phyloP scores from a whole-genome alignment of 352 stramenopile genomes.

The Elongisporangium prolatum region DNA sequence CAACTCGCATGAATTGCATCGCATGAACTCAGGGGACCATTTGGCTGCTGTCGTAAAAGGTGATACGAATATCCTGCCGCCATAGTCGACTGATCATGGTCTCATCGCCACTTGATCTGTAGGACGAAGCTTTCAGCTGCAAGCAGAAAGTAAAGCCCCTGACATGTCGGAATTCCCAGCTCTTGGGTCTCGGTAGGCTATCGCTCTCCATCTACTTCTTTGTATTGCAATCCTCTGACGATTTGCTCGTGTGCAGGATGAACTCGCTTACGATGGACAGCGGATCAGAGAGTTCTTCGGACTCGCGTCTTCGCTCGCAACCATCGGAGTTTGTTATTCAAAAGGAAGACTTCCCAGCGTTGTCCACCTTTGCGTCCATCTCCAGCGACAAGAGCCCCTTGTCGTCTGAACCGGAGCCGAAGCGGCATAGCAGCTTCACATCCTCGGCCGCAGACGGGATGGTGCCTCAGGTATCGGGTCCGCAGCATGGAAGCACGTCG shows the following conservation, averaged over 20 bases:
- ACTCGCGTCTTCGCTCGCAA: conserved; percentile 34
- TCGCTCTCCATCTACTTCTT: background rate
- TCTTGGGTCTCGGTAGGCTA: conserved; percentile 44
- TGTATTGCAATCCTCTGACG: background rate
- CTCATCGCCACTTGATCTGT: background rate
- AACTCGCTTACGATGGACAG: conserved; percentile 51
- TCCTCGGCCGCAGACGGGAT: conserved; percentile 61
- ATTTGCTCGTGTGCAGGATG: conserved; percentile 31
- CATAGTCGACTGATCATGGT: background rate
- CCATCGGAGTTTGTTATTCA: conserved; percentile 83
- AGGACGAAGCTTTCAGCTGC: conserved; percentile 51
- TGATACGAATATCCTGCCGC: conserved; percentile 6
- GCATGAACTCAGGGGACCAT: conserved; percentile 46
- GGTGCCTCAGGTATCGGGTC: conserved; percentile 36
- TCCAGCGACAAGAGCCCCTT: conserved; percentile 51
- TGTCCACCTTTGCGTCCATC: conserved; percentile 55
- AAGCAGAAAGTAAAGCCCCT: conserved; percentile 59
- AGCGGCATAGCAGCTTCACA: conserved; percentile 68
- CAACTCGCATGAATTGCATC: conserved; percentile 48
- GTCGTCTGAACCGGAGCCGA: conserved; percentile 36
- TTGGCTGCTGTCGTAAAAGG: conserved; percentile 24
- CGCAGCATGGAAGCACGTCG: conserved; percentile 41
- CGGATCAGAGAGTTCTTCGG: conserved; percentile 15
- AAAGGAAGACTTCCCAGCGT: conserved; percentile 82
- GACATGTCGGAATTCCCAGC: conserved; percentile 86